Conservation (phyloP, 1,284 basidiomycete species). For the Fomitopsis pinicola region DNA sequence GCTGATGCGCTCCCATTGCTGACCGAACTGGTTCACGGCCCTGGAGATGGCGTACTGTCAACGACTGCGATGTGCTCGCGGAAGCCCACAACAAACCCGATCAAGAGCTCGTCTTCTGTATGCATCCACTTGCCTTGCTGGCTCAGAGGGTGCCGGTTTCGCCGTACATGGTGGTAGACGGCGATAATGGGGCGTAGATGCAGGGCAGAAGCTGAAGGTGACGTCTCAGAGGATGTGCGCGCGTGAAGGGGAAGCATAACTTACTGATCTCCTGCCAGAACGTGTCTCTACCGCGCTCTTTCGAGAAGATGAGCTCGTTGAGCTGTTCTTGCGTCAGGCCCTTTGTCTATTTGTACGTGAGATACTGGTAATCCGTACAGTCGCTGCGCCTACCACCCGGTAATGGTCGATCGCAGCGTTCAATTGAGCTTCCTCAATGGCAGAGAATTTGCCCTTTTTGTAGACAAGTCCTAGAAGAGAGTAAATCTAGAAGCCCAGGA, state of each 20-base stretch:
- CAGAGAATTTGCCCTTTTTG: slow-evolving; percentile 81
- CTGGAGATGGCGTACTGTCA: slow-evolving; percentile 28
- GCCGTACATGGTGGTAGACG: slow-evolving; percentile 75
- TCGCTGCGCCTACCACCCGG: slow-evolving; percentile 41
- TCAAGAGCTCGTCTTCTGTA: slow-evolving; percentile 63
- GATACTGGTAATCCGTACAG: slow-evolving; percentile 8
- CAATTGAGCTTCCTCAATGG: slow-evolving; percentile 66
- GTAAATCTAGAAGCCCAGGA: not conserved
- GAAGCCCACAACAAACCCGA: slow-evolving; percentile 41
- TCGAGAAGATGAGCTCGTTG: slow-evolving; percentile 60
- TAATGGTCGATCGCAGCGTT: slow-evolving; percentile 61
- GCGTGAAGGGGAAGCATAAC: slow-evolving; percentile 21
- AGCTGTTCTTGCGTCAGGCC: slow-evolving; percentile 50
- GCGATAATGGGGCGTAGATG: slow-evolving; percentile 74
- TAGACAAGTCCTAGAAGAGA: slow-evolving; percentile 61
- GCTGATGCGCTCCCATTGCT: slow-evolving; percentile 76
- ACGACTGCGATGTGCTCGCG: not conserved
- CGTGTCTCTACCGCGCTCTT: slow-evolving; percentile 54
- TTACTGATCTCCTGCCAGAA: slow-evolving; percentile 79
- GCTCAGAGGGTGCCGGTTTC: slow-evolving; percentile 62
- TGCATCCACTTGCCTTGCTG: slow-evolving; percentile 67
- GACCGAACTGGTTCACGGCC: slow-evolving; percentile 65
- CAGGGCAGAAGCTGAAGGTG: slow-evolving; percentile 52
- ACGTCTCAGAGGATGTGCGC: not conserved
- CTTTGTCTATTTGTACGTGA: slow-evolving; percentile 34